phyloP scores from a whole-genome alignment of 1,139 yeast genomes.

The Eremothecium sinecaudum region DNA sequence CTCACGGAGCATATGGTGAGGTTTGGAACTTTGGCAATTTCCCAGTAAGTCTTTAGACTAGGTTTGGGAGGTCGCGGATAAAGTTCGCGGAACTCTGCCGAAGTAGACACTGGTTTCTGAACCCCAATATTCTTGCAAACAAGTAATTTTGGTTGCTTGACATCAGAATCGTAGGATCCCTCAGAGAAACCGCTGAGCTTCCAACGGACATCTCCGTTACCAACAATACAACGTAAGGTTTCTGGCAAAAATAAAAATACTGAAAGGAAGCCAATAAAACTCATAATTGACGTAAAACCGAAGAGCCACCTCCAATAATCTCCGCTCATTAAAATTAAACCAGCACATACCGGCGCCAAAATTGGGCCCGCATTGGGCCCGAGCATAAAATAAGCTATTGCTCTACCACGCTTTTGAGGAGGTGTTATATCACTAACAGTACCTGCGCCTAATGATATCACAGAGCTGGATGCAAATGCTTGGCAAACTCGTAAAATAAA shows the following conservation, averaged over 20 bases:
- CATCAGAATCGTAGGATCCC: slow-evolving; percentile 11
- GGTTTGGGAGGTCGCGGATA: slow-evolving; percentile 46
- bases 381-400: slow-evolving; percentile 46
- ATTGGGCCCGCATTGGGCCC: slow-evolving; percentile 56
- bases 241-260: slow-evolving; percentile 44
- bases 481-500: slow-evolving; percentile 39
- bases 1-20: slow-evolving; percentile 41
- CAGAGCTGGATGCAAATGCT: slow-evolving; percentile 48
- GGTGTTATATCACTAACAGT: slow-evolving; percentile 44
- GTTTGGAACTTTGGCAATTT: slow-evolving; percentile 37
- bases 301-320: slow-evolving; percentile 49
- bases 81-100: slow-evolving; percentile 17
- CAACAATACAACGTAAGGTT: slow-evolving; percentile 47
- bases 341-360: slow-evolving; percentile 44
- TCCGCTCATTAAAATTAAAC: slow-evolving; percentile 33
- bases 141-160: slow-evolving; percentile 10
- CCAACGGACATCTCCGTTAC: slow-evolving; percentile 38
- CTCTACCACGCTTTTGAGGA: slow-evolving; percentile 42
- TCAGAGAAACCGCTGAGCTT: background rate
- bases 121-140: slow-evolving; percentile 22
- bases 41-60: slow-evolving; percentile 33
- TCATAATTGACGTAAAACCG: slow-evolving; percentile 42
- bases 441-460: slow-evolving; percentile 49
- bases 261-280: slow-evolving; percentile 34
- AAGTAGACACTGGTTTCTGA: slow-evolving; percentile 22